Percentiles rank a stretch among this genome's conserved stretches.
Evolutionary conservation across 148 eudicot species (phyloP).

Genomic region (Linanthus parryae): DNA sequence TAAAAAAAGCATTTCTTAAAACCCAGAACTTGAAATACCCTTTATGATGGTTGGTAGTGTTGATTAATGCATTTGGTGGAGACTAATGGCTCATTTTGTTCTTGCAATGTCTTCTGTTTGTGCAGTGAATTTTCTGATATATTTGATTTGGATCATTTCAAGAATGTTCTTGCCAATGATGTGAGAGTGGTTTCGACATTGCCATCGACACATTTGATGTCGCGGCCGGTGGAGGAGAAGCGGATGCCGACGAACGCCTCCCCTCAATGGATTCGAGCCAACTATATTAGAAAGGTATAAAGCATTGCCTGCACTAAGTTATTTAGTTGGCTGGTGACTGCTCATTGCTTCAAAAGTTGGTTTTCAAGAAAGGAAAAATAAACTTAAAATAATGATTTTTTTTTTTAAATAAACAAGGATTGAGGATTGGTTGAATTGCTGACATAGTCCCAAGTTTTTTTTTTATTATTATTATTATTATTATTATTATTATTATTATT

Average conservation of each 20-base stretch:
- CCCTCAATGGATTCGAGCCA: conserved; percentile 81
- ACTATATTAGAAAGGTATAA: conserved; percentile 52
- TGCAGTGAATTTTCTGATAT: conserved; percentile 94
- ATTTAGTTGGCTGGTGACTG: background rate
- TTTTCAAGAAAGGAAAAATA: background rate
- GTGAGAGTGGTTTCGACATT: conserved; percentile 74
- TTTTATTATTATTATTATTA: no score
- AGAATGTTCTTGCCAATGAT: conserved; percentile 65
- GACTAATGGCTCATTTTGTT: background rate
- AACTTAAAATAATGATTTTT: no score
- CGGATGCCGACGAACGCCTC: conserved; percentile 64
- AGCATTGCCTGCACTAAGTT: background rate
- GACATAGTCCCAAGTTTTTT: no score
- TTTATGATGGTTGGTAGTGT: background rate
- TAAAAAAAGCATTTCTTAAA: no score
- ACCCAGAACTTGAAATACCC: no score
- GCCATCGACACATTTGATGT: conserved; percentile 87
- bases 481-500: no score
- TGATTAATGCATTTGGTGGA: conserved; percentile 2
- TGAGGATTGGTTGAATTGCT: no score
- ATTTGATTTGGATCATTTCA: conserved; percentile 94
- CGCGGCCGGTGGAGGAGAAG: conserved; percentile 71
- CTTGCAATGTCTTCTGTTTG: background rate
- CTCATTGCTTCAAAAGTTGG: background rate
- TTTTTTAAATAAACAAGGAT: no score